phyloP scores from a whole-genome alignment of 2,329 filamentous ascomycete species.

The Sarocladium brachiariae region DNA sequence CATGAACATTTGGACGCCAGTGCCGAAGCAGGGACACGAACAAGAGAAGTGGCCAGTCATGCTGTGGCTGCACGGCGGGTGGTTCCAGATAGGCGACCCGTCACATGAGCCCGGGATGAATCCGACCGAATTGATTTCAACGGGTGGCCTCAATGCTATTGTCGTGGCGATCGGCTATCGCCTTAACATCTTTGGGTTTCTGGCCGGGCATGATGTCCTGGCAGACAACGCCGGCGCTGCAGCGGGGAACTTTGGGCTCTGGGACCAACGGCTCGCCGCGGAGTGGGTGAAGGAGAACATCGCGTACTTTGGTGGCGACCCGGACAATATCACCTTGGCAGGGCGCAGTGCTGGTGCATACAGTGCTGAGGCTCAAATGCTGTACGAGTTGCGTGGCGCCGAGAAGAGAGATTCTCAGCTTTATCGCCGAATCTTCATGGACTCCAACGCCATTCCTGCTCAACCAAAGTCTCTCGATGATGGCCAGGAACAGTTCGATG shows the following conservation, averaged over 20 bases:
- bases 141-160: slow-evolving; percentile 28
- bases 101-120: slow-evolving; percentile 35
- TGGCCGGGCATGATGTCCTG: slow-evolving; percentile 32
- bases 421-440: slow-evolving; percentile 33
- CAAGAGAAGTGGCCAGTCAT: slow-evolving; percentile 24
- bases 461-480: slow-evolving; percentile 33
- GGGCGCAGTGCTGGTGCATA: slow-evolving; percentile 38
- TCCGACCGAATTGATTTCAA: slow-evolving; percentile 34
- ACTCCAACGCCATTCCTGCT: slow-evolving; percentile 38
- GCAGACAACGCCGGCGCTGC: slow-evolving; percentile 14
- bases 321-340: slow-evolving; percentile 35
- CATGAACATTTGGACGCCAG: slow-evolving; percentile 40
- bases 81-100: slow-evolving; percentile 39
- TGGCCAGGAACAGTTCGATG: slow-evolving; percentile 33
- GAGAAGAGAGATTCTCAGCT: slow-evolving; percentile 13
- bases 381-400: slow-evolving; percentile 26
- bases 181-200: slow-evolving; percentile 39
- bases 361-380: slow-evolving; percentile 32
- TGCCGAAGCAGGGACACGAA: slow-evolving; percentile 13
- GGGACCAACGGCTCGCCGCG: slow-evolving; percentile 42
- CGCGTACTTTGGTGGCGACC: slow-evolving; percentile 36
- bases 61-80: slow-evolving; percentile 36
- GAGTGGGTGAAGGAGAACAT: slow-evolving; percentile 46
- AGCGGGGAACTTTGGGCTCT: slow-evolving; percentile 33
- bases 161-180: slow-evolving; percentile 40